These are phyloP conservation scores for Carex arenaria DNA, from an alignment of 202 grass and related monocot genomes.

Conservation along the genomic window DNA sequence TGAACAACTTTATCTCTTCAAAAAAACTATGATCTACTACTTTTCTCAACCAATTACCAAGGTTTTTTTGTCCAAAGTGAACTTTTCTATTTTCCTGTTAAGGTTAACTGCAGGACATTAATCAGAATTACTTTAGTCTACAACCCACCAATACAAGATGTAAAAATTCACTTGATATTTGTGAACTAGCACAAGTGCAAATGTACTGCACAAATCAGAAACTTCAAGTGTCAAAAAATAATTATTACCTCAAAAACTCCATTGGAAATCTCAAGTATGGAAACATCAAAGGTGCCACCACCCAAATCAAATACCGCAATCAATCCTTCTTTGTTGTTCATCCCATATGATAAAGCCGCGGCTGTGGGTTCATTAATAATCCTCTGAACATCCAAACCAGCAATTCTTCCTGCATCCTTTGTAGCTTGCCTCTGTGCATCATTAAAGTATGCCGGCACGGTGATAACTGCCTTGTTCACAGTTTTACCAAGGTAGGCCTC, in stretches of 20 bases:
- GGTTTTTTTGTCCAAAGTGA: neutral
- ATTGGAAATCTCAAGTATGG: slow-evolving; percentile 91
- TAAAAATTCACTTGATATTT: neutral
- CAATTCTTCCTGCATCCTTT: slow-evolving; percentile 96
- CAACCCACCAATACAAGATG: neutral
- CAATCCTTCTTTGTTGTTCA: slow-evolving; percentile 97
- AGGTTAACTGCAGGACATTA: neutral
- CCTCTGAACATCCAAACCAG: slow-evolving; percentile 82
- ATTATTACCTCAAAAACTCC: slow-evolving; percentile 90
- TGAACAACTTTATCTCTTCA: neutral
- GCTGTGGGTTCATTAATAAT: slow-evolving; percentile 96
- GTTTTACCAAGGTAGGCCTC: slow-evolving; percentile 79
- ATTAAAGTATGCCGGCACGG: slow-evolving; percentile 98
- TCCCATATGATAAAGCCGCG: slow-evolving; percentile 86
- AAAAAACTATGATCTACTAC: neutral
- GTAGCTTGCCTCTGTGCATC: slow-evolving; percentile 94
- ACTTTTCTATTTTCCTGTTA: neutral
- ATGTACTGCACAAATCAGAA: neutral
- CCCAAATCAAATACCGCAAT: slow-evolving; percentile 96
- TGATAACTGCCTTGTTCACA: slow-evolving; percentile 87
- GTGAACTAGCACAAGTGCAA: neutral
- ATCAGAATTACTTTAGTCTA: neutral
- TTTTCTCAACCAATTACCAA: neutral
- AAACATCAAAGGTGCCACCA: slow-evolving; percentile 95
- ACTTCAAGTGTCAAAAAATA: neutral